A percentile compares a stretch with the other conserved stretches of the same genome.
These are phyloP conservation scores for Solanum arcanum DNA, from an alignment of 257 asterid species.

Conservation along the genomic window DNA sequence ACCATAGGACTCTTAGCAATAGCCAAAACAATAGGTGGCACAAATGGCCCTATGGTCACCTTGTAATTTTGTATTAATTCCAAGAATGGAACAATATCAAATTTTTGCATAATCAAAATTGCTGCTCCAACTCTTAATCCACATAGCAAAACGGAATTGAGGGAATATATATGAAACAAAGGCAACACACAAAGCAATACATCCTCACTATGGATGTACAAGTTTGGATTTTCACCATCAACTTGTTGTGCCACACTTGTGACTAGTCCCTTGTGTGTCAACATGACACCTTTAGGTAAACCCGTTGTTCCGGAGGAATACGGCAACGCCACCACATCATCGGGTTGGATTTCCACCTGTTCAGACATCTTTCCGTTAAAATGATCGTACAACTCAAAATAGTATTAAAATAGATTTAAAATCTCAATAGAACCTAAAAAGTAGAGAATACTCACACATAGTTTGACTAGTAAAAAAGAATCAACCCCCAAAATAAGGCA, in stretches of 20 bases:
- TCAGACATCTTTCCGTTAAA: not conserved
- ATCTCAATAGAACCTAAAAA: not conserved
- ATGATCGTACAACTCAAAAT: not conserved
- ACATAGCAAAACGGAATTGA: slow-evolving; percentile 66
- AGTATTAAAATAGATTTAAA: not conserved
- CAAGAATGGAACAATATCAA: slow-evolving; percentile 58
- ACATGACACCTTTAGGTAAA: slow-evolving; percentile 92
- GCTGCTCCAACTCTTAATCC: slow-evolving; percentile 90
- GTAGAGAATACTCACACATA: not conserved
- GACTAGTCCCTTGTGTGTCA: slow-evolving; percentile 75
- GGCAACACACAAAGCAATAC: slow-evolving; percentile 79
- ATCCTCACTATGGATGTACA: slow-evolving; percentile 63
- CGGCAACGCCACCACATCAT: slow-evolving; percentile 86
- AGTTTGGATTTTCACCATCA: slow-evolving; percentile 82
- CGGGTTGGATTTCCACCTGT: slow-evolving; percentile 24
- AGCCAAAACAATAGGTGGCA: slow-evolving; percentile 79
- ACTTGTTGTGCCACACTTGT: slow-evolving; percentile 93
- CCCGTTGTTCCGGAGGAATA: slow-evolving; percentile 97
- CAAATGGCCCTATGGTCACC: slow-evolving; percentile 83
- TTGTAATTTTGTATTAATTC: slow-evolving; percentile 66
- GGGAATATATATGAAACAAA: slow-evolving; percentile 65
- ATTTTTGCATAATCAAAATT: slow-evolving; percentile 68
- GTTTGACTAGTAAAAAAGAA: not conserved
- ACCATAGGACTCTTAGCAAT: slow-evolving; percentile 70
- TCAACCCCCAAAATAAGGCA: not conserved